Evolutionary conservation across 2,329 filamentous ascomycete genomes (phyloP).

Genomic region (Nemania abortiva): DNA sequence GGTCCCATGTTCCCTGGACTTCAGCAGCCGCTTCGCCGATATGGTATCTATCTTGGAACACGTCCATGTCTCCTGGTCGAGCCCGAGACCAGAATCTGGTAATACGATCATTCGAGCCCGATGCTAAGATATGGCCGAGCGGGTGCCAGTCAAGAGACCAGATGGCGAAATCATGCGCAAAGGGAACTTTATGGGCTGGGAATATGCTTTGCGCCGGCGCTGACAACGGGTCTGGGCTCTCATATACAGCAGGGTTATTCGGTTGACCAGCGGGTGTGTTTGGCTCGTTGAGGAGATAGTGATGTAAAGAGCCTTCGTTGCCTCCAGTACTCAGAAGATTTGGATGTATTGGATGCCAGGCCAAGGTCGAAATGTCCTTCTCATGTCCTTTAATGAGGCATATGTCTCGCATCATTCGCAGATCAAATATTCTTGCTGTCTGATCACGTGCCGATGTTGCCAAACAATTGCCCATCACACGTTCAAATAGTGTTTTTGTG

Average conservation of each 20-base stretch:
- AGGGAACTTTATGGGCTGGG: slow-evolving; percentile 87
- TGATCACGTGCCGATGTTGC: slow-evolving; percentile 95
- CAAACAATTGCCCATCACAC: slow-evolving; percentile 83
- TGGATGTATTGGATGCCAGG: slow-evolving; percentile 94
- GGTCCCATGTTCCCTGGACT: slow-evolving; percentile 93
- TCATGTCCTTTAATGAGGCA: slow-evolving; percentile 93
- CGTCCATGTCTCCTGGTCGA: slow-evolving; percentile 86
- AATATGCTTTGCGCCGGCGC: slow-evolving; percentile 91
- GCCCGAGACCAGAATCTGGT: slow-evolving; percentile 97
- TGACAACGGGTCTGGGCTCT: slow-evolving; percentile 81
- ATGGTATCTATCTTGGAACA: slow-evolving; percentile 91
- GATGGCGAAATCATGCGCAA: slow-evolving; percentile 93
- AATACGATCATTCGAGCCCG: slow-evolving; percentile 95
- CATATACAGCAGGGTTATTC: slow-evolving; percentile 83
- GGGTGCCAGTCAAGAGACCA: slow-evolving; percentile 99
- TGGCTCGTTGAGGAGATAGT: slow-evolving; percentile 96
- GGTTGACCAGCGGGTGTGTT: slow-evolving; percentile 82
- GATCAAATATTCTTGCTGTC: slow-evolving; percentile 91
- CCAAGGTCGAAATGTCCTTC: slow-evolving; percentile 91
- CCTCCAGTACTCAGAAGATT: slow-evolving; percentile 91
- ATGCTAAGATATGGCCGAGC: slow-evolving; percentile 92
- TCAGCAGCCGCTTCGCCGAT: slow-evolving; percentile 94
- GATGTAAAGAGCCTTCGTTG: slow-evolving; percentile 87
- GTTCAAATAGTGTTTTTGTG: slow-evolving; percentile 91
- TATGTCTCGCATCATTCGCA: slow-evolving; percentile 98